Base-by-base conservation (phyloP, 768 basidiomycete species). In the Pluteus cervinus region DNA sequence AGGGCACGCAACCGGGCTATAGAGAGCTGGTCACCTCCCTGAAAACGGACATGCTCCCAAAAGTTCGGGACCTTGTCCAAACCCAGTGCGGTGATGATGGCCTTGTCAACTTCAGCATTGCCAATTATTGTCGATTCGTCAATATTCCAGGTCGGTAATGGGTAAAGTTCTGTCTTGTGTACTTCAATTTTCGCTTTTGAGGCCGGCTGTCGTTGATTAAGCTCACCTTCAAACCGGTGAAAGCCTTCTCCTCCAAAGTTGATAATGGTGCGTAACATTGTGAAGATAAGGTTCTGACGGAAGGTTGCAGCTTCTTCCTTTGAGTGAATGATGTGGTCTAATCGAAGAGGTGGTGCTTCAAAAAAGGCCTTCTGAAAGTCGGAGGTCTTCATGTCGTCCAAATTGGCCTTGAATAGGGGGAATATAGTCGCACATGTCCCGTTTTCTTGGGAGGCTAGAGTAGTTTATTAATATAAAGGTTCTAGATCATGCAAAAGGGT, bases 11-110 rank as follows among this genome's bases (percentile, higher is more conserved):
- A 41, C 0, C 60, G 57, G 2, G 61, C 54, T 17, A 65, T 43
- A 0, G 65, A 57, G 0, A 69, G 52, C 42, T 67, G 66, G 40
- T 67, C 63, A 8, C 65, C 64, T n/a, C 12, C 45, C 31, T 43
- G 26, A 33, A 56, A 43, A 2, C 37, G 42, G 9, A 50, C 37
- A 4, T 35, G 29, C 3, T 42, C 24, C 4, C 17, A 26, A 23
- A 28, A 33, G 3, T 39, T n/a, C 4, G 40, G 39, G 22, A 51
- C 23, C 2, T 52, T 37, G 17, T 45, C 40, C 1, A 57, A 29
- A 0, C 45, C n/a, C 1, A 64, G 50, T 39, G 57, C 57, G 1
- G 49, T 32, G 10, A 49, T 40, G 7, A 63, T 56, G 0, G 50
- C 50, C 2, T 58, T 45, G 14, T 49, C 38, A 10, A 66, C 57